These are phyloP conservation scores for Entomophthora muscae DNA, from an alignment of 371 early-diverging fungal species.

Conservation along the genomic window DNA sequence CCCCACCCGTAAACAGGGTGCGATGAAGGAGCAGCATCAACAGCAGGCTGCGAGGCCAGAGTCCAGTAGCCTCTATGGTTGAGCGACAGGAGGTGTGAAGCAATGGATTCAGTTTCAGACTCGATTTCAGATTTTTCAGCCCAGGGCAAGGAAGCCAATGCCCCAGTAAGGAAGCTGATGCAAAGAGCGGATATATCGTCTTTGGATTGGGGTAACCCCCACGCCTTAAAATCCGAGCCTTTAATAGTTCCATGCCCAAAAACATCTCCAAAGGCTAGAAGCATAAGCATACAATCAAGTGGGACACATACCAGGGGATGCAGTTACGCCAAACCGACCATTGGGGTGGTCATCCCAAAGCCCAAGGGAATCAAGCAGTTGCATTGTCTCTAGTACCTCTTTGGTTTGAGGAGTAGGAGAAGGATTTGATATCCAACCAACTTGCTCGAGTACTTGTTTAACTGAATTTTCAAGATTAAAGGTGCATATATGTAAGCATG, in stretches of 20 bases:
- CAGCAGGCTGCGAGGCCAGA: constrained; percentile 84
- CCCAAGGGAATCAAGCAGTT: constrained; percentile 17
- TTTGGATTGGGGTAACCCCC: constrained; percentile 49
- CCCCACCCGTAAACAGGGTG: constrained; percentile 86
- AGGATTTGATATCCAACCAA: neutral
- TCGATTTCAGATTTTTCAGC: constrained; percentile 57
- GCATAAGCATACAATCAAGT: no score
- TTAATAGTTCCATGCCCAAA: constrained; percentile 60
- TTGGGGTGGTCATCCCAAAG: constrained; percentile 96
- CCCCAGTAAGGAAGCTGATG: constrained; percentile 47
- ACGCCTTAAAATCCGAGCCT: constrained; percentile 32
- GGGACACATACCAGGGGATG: constrained; percentile 45
- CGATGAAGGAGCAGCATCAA: constrained; percentile 65
- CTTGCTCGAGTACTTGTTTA: constrained; percentile 13
- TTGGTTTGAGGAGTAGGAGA: no score
- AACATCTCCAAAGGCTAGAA: constrained; percentile 52
- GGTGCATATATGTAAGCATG: constrained; percentile 61
- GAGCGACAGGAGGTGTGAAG: constrained; percentile 33
- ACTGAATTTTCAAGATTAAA: constrained; percentile 80
- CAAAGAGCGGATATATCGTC: constrained; percentile 55
- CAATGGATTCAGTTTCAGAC: constrained; percentile 57
- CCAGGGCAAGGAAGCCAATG: constrained; percentile 71
- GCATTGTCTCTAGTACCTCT: neutral
- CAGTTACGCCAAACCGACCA: constrained; percentile 91
- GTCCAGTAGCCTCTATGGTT: constrained; percentile 69